A percentile compares a stretch with the other conserved stretches of the same genome.
These are phyloP conservation scores for Panaeolus cyanescens DNA, from an alignment of 768 basidiomycete genomes.

Conservation along the genomic window DNA sequence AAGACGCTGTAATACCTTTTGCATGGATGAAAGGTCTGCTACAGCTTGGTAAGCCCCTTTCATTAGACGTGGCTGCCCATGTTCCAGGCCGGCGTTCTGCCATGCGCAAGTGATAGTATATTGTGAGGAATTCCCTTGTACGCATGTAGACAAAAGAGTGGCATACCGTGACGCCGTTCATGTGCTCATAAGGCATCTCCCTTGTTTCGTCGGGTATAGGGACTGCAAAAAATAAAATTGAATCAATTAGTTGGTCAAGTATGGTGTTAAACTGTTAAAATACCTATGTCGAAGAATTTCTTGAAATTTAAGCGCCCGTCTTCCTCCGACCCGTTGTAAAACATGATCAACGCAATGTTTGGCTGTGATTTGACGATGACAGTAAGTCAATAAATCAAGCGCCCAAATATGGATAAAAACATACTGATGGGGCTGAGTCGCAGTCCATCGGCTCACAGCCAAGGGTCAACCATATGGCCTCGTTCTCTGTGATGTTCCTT, in stretches of 20 bases:
- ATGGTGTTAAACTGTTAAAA: conserved; percentile 5
- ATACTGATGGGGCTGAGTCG: too few species aligned
- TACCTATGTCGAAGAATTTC: conserved; percentile 46
- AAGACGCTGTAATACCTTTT: conserved; percentile 28
- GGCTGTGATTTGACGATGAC: too few species aligned
- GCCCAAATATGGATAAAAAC: too few species aligned
- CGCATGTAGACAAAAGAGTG: too few species aligned
- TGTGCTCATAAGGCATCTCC: conserved; percentile 48
- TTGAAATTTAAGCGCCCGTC: conserved; percentile 48
- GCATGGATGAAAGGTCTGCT: conserved; percentile 26
- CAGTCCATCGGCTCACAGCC: too few species aligned
- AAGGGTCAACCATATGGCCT: too few species aligned
- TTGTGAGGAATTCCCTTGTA: too few species aligned
- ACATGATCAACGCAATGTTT: conserved; percentile 33
- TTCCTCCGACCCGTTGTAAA: conserved; percentile 52
- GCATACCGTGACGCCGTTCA: conserved; percentile 34
- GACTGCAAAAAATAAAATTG: conserved; percentile 30
- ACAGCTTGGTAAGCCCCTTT: conserved; percentile 38
- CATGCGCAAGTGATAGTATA: too few species aligned
- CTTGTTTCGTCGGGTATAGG: conserved; percentile 40
- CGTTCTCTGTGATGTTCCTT: conserved; percentile 33
- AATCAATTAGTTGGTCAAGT: background rate
- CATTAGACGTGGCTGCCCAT: conserved; percentile 41
- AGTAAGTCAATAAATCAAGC: too few species aligned
- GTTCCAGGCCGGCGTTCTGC: conserved; percentile 37